Base-by-base conservation (phyloP, 73 alveolate species). In the Paramecium caudatum region DNA sequence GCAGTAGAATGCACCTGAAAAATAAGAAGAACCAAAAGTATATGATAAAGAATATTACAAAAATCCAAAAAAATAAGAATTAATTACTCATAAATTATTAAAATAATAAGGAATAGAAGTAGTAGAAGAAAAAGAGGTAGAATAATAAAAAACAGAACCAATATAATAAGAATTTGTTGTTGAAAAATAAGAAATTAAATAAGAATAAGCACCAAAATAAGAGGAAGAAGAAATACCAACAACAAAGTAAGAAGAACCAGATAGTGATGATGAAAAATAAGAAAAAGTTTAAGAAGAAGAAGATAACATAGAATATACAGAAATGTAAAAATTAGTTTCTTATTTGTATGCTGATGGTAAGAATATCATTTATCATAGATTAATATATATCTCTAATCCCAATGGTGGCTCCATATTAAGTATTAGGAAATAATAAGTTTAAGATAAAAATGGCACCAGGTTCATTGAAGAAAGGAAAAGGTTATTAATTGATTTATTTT, bases 231-330 rank as follows among this genome's bases (percentile, higher is more conserved):
- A 46, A 90, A 61, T 32, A 8, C 37, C 30, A 27, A 23, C 19
- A 23, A 41, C 61, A 39, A 81, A 92, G 25, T 91, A 95, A 37
- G 82, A 82, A 19, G 96, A 61, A 9, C 91, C 48, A 16, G 94
- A 68, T 46, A 80, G 82, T 37, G 92, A 91, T 43, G 92, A 43
- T 25, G 90, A 88, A 49, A 91, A 88, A 63, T 21, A 87, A 36
- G 93, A 95, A 55, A 97, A 96, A 37, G 55, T 25, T 13, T 41
- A 83, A 33, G 82, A 83, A 36, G 91, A 55, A 15, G 86, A 55
- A 3, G 82, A 55, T 6, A 48, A 55, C 55, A 83, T 70, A 41
- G 93, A 86, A 13, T 63, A 49, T 27, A 17, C 47, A 36, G 93
- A 86, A 23, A 39, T 86, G 30, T 43, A 70, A 16, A 86, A 65